Evolutionary conservation across 305 asterid genomes (phyloP).

Genomic region (Fraxinus nigra): DNA sequence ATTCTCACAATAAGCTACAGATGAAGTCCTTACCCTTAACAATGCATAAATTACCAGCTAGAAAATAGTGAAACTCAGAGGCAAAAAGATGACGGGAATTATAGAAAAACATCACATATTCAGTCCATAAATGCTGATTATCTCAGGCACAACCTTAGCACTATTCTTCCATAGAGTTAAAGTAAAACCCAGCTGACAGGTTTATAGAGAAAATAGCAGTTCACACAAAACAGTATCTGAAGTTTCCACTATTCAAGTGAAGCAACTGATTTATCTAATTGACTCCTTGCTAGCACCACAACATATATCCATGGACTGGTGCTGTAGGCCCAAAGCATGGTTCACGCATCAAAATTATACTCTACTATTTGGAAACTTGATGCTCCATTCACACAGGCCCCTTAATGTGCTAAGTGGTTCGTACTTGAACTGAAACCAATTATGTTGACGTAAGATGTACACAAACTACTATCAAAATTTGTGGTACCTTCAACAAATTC

Average conservation of each 20-base stretch:
- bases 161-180: background rate
- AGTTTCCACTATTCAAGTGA: background rate
- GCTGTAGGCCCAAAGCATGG: background rate
- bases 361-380: background rate
- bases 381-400: background rate
- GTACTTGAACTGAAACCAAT: background rate
- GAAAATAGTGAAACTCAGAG: conserved; percentile 3
- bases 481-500: background rate
- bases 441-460: background rate
- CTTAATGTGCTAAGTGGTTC: background rate
- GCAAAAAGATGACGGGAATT: background rate
- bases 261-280: background rate
- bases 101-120: background rate
- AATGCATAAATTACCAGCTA: background rate
- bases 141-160: background rate
- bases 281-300: background rate
- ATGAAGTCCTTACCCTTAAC: conserved; percentile 11
- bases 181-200: background rate
- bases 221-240: background rate
- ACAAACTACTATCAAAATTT: background rate
- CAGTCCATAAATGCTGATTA: background rate
- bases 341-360: background rate
- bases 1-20: conserved; percentile 4
- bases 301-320: background rate
- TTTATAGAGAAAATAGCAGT: background rate